Conservation (phyloP, 2,329 filamentous ascomycete genomes). For the Sporothrix euskadiensis region DNA sequence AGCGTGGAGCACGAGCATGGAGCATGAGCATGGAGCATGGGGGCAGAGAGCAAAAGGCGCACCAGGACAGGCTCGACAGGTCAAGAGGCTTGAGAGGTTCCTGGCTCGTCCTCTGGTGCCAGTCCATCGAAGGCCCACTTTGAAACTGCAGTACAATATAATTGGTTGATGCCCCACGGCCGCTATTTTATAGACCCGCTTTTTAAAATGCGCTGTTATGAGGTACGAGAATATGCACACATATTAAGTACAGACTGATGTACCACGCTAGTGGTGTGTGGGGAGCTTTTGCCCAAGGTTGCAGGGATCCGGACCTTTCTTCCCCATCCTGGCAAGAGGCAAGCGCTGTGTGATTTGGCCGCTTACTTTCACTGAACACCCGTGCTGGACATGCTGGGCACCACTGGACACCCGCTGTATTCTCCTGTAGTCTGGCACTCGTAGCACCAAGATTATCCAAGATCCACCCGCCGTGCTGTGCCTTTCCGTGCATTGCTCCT, state of each 20-base stretch:
- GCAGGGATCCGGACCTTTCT: constrained; percentile 19
- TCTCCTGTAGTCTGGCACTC: not conserved
- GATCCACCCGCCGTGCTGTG: constrained; percentile 6
- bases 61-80: not conserved
- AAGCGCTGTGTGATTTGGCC: constrained; percentile 20
- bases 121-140: not conserved
- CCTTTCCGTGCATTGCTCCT: not conserved
- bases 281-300: constrained; percentile 1
- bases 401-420: not conserved
- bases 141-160: not conserved
- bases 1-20: not conserved
- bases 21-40: not conserved
- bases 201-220: constrained; percentile 26
- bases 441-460: not conserved
- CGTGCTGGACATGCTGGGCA: not conserved
- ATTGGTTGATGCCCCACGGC: constrained; percentile 13
- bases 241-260: not conserved
- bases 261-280: constrained; percentile 20
- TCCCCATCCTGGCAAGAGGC: not conserved
- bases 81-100: not conserved
- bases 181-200: constrained; percentile 24
- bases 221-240: not conserved
- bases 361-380: not conserved
- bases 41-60: not conserved
- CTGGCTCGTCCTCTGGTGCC: constrained; percentile 7